Conservation (phyloP, 257 asterid genomes). For the Solanum infundibuliforme region DNA sequence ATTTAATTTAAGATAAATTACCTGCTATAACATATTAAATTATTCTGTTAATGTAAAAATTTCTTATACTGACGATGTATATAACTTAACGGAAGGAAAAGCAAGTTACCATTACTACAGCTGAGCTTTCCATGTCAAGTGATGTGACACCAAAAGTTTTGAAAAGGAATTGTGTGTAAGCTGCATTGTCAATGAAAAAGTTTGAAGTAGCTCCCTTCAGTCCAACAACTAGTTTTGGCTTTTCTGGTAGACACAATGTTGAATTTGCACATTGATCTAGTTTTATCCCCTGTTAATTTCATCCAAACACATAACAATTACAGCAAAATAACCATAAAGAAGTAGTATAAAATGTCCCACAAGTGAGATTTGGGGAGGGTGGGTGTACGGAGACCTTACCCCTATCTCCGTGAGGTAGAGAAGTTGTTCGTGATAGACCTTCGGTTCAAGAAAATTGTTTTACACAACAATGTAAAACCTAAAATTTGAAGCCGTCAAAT, state of each 20-base stretch:
- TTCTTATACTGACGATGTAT: background rate
- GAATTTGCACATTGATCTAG: slow-evolving; percentile 40
- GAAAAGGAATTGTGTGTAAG: slow-evolving; percentile 41
- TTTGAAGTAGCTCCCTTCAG: slow-evolving; percentile 42
- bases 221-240: slow-evolving; percentile 43
- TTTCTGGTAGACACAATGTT: slow-evolving; percentile 31
- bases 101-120: slow-evolving; percentile 41
- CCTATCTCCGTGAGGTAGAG: too few relatives aligned
- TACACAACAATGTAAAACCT: too few relatives aligned
- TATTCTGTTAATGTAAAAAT: too few relatives aligned
- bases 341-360: too few relatives aligned
- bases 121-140: slow-evolving; percentile 58
- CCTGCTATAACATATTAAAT: too few relatives aligned
- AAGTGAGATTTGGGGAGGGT: too few relatives aligned
- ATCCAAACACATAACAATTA: background rate
- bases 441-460: too few relatives aligned
- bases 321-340: background rate
- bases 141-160: slow-evolving; percentile 40
- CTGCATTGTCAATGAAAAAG: slow-evolving; percentile 45
- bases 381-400: too few relatives aligned
- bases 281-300: slow-evolving; percentile 23
- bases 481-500: background rate
- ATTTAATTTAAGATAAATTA: too few relatives aligned
- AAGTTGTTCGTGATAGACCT: too few relatives aligned
- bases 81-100: background rate